Percentiles rank a stretch among this genome's conserved stretches.
Conservation (phyloP, 176 grass and related monocot genomes). For the Stipa capillata region DNA sequence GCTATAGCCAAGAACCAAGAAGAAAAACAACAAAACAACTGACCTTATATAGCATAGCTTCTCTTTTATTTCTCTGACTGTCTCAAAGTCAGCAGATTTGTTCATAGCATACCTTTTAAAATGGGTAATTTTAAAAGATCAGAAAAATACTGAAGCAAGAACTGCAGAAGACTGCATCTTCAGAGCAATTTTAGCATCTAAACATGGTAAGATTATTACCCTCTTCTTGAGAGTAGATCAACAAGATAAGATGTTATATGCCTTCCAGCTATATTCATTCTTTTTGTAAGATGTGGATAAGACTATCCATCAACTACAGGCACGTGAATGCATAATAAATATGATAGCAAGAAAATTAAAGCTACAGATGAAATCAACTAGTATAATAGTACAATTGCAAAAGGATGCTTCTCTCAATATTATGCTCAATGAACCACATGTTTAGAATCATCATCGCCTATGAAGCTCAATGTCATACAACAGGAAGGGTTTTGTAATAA, state of each 20-base stretch:
- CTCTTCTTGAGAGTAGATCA: constrained; percentile 94
- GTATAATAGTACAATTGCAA: too few species aligned
- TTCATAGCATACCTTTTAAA: constrained; percentile 90
- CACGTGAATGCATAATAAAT: constrained; percentile 48
- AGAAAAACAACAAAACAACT: constrained; percentile 8
- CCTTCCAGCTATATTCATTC: constrained; percentile 99
- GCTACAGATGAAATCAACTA: too few species aligned
- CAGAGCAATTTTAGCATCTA: constrained; percentile 3
- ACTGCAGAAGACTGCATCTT: not conserved
- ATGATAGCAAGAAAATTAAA: not conserved
- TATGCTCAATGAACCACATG: not conserved
- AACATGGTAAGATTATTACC: constrained; percentile 50
- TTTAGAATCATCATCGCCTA: not conserved
- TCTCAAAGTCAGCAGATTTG: constrained; percentile 95
- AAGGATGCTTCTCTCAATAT: not conserved
- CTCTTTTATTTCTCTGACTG: constrained; percentile 91
- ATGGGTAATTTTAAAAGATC: not conserved
- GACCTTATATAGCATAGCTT: constrained; percentile 93
- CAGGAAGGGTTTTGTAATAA: not conserved
- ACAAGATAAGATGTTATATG: constrained; percentile 98
- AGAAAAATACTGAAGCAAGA: constrained; percentile 17
- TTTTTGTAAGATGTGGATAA: constrained; percentile 91
- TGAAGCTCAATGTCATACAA: not conserved
- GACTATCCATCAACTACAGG: constrained; percentile 98
- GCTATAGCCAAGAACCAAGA: not conserved